Percentiles rank a stretch among this genome's conserved stretches.
These are phyloP conservation scores for Cyanidiococcus yangmingshanensis DNA, from an alignment of 23 red algal species.

Conservation along the genomic window DNA sequence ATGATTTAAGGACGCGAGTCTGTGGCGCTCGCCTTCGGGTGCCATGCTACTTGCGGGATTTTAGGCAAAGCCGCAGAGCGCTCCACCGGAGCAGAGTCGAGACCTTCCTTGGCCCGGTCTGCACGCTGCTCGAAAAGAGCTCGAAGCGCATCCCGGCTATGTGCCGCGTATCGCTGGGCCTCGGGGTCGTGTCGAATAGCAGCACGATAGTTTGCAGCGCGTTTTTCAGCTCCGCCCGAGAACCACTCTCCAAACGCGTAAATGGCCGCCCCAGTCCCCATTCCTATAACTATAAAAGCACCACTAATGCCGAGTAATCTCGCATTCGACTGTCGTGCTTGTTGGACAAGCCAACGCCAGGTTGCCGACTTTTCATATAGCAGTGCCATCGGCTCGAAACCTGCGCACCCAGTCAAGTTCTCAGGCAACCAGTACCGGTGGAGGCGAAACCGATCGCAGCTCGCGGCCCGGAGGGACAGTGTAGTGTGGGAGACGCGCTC, in stretches of 20 bases:
- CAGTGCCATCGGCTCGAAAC: constrained; percentile 10
- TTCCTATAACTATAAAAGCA: background rate
- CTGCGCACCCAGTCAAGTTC: too few species aligned
- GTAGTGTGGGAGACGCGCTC: too few species aligned
- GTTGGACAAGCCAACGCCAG: constrained; percentile 11
- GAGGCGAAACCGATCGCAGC: too few species aligned
- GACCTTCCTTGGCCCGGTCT: background rate
- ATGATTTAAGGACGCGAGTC: background rate
- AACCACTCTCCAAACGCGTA: background rate
- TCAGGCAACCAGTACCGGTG: too few species aligned
- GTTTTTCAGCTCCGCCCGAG: background rate
- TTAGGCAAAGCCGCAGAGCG: background rate
- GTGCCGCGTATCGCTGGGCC: constrained; percentile 1
- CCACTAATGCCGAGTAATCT: background rate
- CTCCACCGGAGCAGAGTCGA: background rate
- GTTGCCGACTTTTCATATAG: constrained; percentile 11
- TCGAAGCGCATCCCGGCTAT: constrained; percentile 14
- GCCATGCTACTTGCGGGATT: constrained; percentile 6
- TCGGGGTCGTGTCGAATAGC: background rate
- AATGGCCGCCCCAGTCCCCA: constrained; percentile 1
- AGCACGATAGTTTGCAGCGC: background rate
- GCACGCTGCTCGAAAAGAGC: background rate
- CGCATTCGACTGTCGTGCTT: background rate
- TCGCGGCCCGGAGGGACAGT: too few species aligned
- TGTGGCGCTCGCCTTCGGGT: background rate